Evolutionary conservation across 352 stramenopile species (phyloP).

Genomic region (Plasmopara muralis): DNA sequence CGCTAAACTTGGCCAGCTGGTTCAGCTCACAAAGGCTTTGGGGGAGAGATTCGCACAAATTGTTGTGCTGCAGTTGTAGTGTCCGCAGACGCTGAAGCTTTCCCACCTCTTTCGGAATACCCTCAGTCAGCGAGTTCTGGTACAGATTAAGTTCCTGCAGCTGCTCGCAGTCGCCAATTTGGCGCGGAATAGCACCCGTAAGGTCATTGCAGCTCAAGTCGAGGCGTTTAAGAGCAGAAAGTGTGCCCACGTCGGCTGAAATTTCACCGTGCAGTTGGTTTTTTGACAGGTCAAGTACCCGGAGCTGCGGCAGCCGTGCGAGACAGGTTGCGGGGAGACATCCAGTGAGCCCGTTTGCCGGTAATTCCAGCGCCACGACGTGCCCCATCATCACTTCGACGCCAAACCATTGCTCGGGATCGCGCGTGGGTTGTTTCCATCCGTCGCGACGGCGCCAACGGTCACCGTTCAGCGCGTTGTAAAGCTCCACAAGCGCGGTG

Average conservation of each 20-base stretch:
- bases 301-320: slow-evolving; percentile 53
- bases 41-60: slow-evolving; percentile 50
- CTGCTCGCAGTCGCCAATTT: slow-evolving; percentile 42
- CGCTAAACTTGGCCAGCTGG: slow-evolving; percentile 59
- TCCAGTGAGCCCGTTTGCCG: slow-evolving; percentile 48
- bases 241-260: slow-evolving; percentile 39
- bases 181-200: slow-evolving; percentile 35
- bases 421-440: slow-evolving; percentile 65
- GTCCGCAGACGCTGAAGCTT: slow-evolving; percentile 54
- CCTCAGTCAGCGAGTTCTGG: slow-evolving; percentile 68
- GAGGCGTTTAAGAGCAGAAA: slow-evolving; percentile 45
- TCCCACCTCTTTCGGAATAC: slow-evolving; percentile 45
- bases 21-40: slow-evolving; percentile 44
- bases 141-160: slow-evolving; percentile 75
- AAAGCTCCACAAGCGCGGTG: slow-evolving; percentile 59
- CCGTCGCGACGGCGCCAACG: slow-evolving; percentile 67
- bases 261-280: slow-evolving; percentile 71
- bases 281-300: slow-evolving; percentile 74
- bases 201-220: slow-evolving; percentile 84
- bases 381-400: slow-evolving; percentile 66
- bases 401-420: slow-evolving; percentile 76
- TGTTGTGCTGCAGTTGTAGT: slow-evolving; percentile 82
- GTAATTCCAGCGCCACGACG: slow-evolving; percentile 66
- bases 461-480: slow-evolving; percentile 60
- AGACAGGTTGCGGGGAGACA: slow-evolving; percentile 36